Conservation (phyloP, 306 rosid genomes). For the Abrus pulchellus region DNA sequence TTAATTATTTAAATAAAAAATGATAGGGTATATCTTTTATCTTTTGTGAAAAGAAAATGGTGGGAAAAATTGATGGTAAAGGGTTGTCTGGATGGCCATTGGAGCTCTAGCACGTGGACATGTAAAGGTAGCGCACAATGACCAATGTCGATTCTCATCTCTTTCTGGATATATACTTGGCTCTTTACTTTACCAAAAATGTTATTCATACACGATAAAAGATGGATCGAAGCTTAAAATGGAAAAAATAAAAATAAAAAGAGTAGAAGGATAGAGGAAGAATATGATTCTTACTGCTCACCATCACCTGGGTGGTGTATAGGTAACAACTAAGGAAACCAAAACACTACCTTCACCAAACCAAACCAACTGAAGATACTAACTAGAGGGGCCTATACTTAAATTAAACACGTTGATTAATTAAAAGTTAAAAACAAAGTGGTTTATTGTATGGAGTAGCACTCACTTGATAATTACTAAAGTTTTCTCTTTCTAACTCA, state of each 20-base stretch:
- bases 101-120: background rate
- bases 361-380: background rate
- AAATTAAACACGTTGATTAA: background rate
- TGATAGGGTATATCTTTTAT: no score
- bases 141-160: conserved; percentile 34
- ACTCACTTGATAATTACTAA: background rate
- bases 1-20: no score
- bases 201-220: background rate
- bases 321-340: background rate
- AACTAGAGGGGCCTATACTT: background rate
- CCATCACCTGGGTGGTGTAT: background rate
- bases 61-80: no score
- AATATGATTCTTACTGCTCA: no score
- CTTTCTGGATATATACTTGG: conserved; percentile 15
- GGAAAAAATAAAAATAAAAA: no score
- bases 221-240: background rate
- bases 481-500: conserved; percentile 32
- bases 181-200: background rate
- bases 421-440: background rate
- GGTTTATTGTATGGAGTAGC: background rate
- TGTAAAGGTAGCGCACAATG: background rate
- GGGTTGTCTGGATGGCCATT: background rate
- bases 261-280: no score
- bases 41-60: no score
- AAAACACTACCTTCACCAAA: conserved; percentile 14